These are phyloP conservation scores for Agarophyton chilense DNA, from an alignment of 23 red algal genomes.

Conservation along the genomic window DNA sequence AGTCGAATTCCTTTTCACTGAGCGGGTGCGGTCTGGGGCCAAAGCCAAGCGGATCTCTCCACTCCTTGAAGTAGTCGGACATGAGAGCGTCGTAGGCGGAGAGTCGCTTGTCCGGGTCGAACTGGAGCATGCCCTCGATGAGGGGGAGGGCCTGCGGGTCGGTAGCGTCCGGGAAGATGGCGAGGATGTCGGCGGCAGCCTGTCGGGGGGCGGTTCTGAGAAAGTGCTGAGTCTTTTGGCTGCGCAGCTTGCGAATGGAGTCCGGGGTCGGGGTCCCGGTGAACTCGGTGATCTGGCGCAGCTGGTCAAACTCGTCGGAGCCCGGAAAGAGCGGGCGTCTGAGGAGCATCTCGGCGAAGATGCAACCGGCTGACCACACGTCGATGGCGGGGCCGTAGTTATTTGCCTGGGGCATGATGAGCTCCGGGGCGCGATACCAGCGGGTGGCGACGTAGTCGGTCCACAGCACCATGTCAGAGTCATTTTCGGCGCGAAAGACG, in stretches of 20 bases:
- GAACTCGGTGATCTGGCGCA: slow-evolving; percentile 80
- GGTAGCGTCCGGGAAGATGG: slow-evolving; percentile 74
- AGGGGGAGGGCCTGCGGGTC: slow-evolving; percentile 72
- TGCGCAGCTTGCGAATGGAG: slow-evolving; percentile 70
- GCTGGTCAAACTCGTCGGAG: slow-evolving; percentile 73
- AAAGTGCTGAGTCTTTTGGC: slow-evolving; percentile 68
- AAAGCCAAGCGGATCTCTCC: slow-evolving; percentile 78
- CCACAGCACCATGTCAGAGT: slow-evolving; percentile 72
- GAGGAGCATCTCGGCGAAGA: slow-evolving; percentile 94
- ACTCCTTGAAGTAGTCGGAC: slow-evolving; percentile 91
- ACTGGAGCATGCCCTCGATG: slow-evolving; percentile 90
- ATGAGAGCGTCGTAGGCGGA: slow-evolving; percentile 83
- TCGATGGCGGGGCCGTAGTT: slow-evolving; percentile 93
- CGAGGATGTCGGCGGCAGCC: slow-evolving; percentile 3
- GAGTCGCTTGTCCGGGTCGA: slow-evolving; percentile 91
- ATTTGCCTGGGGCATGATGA: slow-evolving; percentile 82
- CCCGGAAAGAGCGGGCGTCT: slow-evolving; percentile 86
- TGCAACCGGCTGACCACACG: slow-evolving; percentile 94
- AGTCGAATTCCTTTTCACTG: slow-evolving; percentile 87
- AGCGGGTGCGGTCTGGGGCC: slow-evolving; percentile 58
- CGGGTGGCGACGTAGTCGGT: slow-evolving; percentile 87
- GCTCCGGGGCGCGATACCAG: slow-evolving; percentile 90
- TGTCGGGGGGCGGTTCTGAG: slow-evolving; percentile 37
- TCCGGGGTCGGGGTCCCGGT: slow-evolving; percentile 75
- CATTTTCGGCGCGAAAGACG: slow-evolving; percentile 68